Evolutionary conservation across 495 filamentous ascomycete species (phyloP).

Genomic region (Terfezia boudieri): DNA sequence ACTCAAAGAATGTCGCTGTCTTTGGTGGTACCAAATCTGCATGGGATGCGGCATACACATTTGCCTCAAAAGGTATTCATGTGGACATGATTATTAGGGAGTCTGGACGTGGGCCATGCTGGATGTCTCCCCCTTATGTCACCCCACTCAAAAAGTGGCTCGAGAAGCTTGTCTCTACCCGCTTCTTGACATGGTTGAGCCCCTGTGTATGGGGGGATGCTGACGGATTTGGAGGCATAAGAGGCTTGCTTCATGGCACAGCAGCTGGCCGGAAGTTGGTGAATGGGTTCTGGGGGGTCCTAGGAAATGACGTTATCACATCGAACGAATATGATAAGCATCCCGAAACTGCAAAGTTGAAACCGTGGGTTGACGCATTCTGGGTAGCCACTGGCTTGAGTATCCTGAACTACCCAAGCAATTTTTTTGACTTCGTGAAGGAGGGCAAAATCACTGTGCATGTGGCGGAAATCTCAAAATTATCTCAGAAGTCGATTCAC

Average conservation of each 20-base stretch:
- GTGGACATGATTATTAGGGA: conserved; percentile 65
- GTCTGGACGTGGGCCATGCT: conserved; percentile 48
- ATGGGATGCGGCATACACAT: conserved; percentile 54
- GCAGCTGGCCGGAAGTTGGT: conserved; percentile 44
- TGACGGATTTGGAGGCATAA: conserved; percentile 27
- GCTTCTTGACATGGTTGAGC: conserved; percentile 42
- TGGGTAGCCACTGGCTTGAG: conserved; percentile 38
- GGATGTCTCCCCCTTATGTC: conserved; percentile 46
- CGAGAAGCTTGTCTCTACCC: conserved; percentile 42
- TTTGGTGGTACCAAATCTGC: conserved; percentile 55
- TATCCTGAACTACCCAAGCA: conserved; percentile 46
- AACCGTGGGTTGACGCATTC: conserved; percentile 41
- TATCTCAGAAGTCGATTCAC: conserved; percentile 29
- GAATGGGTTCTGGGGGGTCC: conserved; percentile 41
- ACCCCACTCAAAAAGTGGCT: conserved; percentile 36
- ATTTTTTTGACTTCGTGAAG: conserved; percentile 40
- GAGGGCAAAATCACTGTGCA: conserved; percentile 37
- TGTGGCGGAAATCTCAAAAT: conserved; percentile 34
- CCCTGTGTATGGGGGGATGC: conserved; percentile 38
- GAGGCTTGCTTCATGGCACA: conserved; percentile 42
- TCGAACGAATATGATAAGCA: conserved; percentile 37
- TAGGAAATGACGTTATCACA: conserved; percentile 35
- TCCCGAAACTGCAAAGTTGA: conserved; percentile 38
- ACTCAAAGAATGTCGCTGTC: conserved; percentile 30
- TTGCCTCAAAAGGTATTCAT: conserved; percentile 37